Conservation (phyloP, 225 moss, liverwort and hornwort genomes). For the Pseudoscleropodium purum region DNA sequence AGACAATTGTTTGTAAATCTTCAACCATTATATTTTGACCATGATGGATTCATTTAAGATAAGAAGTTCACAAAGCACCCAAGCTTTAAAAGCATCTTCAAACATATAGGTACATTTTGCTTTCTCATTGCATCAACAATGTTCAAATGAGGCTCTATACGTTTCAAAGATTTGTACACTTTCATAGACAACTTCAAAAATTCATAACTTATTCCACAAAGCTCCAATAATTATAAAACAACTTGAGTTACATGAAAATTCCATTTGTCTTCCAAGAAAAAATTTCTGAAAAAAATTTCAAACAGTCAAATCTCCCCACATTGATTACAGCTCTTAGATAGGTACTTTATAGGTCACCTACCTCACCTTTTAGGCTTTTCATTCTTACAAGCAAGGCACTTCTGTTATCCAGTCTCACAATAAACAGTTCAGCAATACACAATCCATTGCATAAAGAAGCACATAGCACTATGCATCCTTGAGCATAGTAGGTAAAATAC, state of each 20-base stretch:
- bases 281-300: background rate
- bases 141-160: background rate
- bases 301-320: background rate
- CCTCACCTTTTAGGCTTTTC: background rate
- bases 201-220: background rate
- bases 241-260: background rate
- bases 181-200: background rate
- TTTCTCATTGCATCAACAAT: background rate
- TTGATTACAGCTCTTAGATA: background rate
- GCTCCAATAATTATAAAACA: background rate
- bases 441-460: background rate
- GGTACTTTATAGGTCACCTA: no score
- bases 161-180: background rate
- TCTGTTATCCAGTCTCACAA: background rate
- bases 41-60: background rate
- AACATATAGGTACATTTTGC: background rate
- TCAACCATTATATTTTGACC: background rate
- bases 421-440: background rate
- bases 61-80: rapidly evolving
- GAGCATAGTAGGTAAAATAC: background rate
- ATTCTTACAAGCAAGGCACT: background rate
- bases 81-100: background rate
- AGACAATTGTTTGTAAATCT: background rate
- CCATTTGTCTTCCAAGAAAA: background rate
- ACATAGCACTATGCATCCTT: background rate